Base-by-base conservation (phyloP, 2,329 filamentous ascomycete species). In the Juglanconis juglandina region DNA sequence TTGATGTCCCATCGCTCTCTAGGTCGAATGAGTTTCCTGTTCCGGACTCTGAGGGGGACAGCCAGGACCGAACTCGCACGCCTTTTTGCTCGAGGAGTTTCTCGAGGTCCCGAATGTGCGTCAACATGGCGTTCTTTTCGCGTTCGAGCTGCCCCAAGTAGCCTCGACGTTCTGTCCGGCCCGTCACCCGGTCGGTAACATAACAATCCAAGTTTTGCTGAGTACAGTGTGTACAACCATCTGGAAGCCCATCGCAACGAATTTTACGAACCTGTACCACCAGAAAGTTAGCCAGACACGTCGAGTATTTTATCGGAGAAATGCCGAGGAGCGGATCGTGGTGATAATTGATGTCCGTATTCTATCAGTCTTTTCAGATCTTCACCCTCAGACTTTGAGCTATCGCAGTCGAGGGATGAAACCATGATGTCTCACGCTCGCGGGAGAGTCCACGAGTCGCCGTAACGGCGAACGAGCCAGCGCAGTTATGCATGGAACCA, bases 121-220 rank as follows among this genome's bases (percentile, higher is more conserved):
- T 77, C 64, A 87, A 79, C 77, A 94, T 83, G 66, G 82, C 82
- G n/a, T 75, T 78, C 72, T 88, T 87, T 69, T 92, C 86, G 62
- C 83, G 81, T 73, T 96, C 91, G 59, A 95, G 79, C 66, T 87
- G 84, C 70, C 93, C 88, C 65, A 90, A 80, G 69, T 94, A 92
- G 56, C 92, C 92, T 67, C 92, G 82, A 60, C 87, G 85, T 62
- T 90, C 89, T 54, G 91, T 91, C 64, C 89, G 87, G 61, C 91
- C 90, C 3, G 90, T 93, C 69, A 95, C 91, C 67, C 92, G 87
- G 73, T 96, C 92, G 60, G 92, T 96, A 57, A 92, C 92, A 75
- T 85, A 88, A 76, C 92, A 96, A 69, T 90, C 85, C 67, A 89
- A 85, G 65, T 86, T 87, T 71, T 90, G 89, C 73, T 89, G 87